Evolutionary conservation across 345 rosid genomes (phyloP), one percentile per base, ranked within the genome.

Genomic region (Raphanus sativus): DNA sequence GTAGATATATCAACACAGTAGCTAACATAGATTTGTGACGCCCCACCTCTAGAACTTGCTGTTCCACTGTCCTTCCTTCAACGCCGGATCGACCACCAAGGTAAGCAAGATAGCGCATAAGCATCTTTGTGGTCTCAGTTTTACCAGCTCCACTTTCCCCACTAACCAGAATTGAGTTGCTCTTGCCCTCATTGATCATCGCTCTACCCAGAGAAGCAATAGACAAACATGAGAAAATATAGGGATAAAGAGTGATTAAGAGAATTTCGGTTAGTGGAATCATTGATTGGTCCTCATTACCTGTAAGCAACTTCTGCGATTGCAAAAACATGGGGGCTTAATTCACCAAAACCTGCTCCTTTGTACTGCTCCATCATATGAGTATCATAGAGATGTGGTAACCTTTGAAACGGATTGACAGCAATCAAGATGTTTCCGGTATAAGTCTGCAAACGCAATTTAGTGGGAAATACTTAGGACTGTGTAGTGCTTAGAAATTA

Each of bases 101-200:
- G 85, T 80, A 86, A 81, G 99, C 99, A 86, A 95, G 99, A 83
- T 95, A 95, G 13, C 97, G 89, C 99, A 95, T 95, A 63, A 95
- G 99, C 99, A 95, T 93, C 84, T 95, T 95, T 54, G 99, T 95
- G 72, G 99, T 95, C 94, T 95, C 99, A 17, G 99, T 95, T 84
- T 95, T 95, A 81, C 99, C 99, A 72, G 99, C 99, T 79, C 99
- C 99, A 77, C 99, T 95, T 88, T 95, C 99, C 76, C 99, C 99
- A 85, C 99, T 95, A 62, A 95, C 99, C 73, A 95, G 89, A 85
- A 95, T 95, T 15, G 99, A 93, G 82, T 95, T 95, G 88, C 98
- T 95, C 86, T 93, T 95, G 69, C 97, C 98, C 81, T 95, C 99
- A 60, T 93, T 95, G 21, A 95, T 86, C 99, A 95, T 95, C 71